Conservation (phyloP, 192 early-diverging fungal genomes). For the Coemansia sp. region DNA sequence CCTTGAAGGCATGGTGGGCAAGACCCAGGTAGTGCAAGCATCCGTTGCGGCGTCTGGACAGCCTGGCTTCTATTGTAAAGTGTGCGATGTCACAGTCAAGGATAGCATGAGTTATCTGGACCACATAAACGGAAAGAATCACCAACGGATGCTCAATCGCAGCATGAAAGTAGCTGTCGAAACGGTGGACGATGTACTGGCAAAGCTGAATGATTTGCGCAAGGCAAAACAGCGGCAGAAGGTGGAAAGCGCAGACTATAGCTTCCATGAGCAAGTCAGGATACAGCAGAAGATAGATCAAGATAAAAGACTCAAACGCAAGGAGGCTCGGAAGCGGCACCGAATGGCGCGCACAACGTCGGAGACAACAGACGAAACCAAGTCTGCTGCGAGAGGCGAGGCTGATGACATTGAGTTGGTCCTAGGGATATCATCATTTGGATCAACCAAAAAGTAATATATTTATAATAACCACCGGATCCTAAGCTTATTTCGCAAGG, state of each 20-base stretch:
- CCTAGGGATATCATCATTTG: slow-evolving; percentile 66
- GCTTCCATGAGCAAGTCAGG: slow-evolving; percentile 67
- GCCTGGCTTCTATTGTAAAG: slow-evolving; percentile 91
- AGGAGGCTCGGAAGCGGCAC: slow-evolving; percentile 55
- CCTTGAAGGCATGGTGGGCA: slow-evolving; percentile 74
- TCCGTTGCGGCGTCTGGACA: slow-evolving; percentile 59
- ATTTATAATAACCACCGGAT: no score
- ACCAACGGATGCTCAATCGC: slow-evolving; percentile 79
- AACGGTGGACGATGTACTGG: slow-evolving; percentile 72
- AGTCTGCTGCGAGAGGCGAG: slow-evolving; percentile 31
- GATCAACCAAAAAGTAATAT: slow-evolving; percentile 28
- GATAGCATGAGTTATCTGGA: slow-evolving; percentile 90
- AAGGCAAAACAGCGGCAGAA: slow-evolving; percentile 59
- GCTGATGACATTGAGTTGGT: slow-evolving; percentile 69
- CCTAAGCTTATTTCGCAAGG: background rate
- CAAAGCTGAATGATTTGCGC: slow-evolving; percentile 69
- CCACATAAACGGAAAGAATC: slow-evolving; percentile 88
- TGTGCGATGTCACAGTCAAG: slow-evolving; percentile 84
- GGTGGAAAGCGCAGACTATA: slow-evolving; percentile 16
- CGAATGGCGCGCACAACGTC: slow-evolving; percentile 46
- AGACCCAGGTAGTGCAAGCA: slow-evolving; percentile 75
- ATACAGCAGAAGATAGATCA: slow-evolving; percentile 65
- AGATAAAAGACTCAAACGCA: slow-evolving; percentile 42
- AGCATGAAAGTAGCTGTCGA: slow-evolving; percentile 82
- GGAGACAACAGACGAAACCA: slow-evolving; percentile 32